Percentiles rank a stretch among this genome's conserved stretches.
Evolutionary conservation across 441 rosid species (phyloP).

Genomic region (Corymbia citriodora): DNA sequence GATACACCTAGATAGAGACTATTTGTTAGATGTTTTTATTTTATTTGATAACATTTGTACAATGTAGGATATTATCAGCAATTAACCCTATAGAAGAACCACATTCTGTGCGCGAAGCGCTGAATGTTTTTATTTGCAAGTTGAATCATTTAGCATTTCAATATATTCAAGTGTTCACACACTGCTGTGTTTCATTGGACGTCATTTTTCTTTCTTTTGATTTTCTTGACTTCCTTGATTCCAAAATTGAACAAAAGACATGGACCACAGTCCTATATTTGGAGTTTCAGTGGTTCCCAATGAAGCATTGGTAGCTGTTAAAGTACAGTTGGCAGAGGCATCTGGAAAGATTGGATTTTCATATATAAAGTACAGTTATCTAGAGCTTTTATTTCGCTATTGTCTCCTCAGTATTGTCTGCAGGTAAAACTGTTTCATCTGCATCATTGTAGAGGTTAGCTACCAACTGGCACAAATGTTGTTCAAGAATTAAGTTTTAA

Average conservation of each 20-base stretch:
- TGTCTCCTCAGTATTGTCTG: not conserved
- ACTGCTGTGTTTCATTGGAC: not conserved
- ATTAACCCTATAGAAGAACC: not conserved
- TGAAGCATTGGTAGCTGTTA: not conserved
- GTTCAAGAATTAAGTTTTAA: not conserved
- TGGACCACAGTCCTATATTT: not conserved
- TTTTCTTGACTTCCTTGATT: not conserved
- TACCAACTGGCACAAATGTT: not conserved
- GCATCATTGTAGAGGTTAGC: not conserved
- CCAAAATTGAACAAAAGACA: not conserved
- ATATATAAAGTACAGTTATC: no score
- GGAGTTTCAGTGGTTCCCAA: not conserved
- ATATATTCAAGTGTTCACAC: not conserved
- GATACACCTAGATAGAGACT: constrained; percentile 2
- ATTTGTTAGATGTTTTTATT: not conserved
- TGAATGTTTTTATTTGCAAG: not conserved
- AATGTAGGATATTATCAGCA: constrained; percentile 9
- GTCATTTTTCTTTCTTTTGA: not conserved
- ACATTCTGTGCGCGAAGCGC: not conserved
- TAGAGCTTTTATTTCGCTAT: not conserved
- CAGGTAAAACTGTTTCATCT: not conserved
- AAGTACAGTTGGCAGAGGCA: not conserved
- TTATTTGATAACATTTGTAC: not conserved
- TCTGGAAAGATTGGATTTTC: not conserved
- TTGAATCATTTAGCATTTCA: not conserved